Percentiles rank a stretch among this genome's conserved stretches.
phyloP scores from a whole-genome alignment of 352 stramenopile species.

The Peronosclerospora sorghi region DNA sequence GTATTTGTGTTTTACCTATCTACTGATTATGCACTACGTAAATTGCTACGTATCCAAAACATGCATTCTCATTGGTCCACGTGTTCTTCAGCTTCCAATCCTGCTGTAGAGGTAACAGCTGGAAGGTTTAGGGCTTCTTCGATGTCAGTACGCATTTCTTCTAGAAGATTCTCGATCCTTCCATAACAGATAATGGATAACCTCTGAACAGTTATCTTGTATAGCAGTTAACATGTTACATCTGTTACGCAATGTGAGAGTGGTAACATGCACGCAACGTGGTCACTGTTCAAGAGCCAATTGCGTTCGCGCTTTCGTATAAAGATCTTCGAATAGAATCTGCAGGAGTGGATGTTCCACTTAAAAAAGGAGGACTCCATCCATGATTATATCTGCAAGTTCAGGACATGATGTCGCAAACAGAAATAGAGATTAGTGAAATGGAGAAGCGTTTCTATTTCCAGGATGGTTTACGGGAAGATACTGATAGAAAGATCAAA shows the following conservation, averaged over 20 bases:
- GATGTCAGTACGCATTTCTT: too few species aligned
- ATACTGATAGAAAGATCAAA: slow-evolving; percentile 11
- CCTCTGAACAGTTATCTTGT: too few species aligned
- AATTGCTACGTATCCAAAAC: too few species aligned
- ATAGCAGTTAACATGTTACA: not conserved
- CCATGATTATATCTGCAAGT: not conserved
- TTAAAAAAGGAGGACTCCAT: not conserved
- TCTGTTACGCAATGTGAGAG: too few species aligned
- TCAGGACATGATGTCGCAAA: not conserved
- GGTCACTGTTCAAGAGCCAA: not conserved
- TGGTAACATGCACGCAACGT: not conserved
- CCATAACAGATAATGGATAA: too few species aligned
- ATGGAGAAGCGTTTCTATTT: slow-evolving; percentile 10
- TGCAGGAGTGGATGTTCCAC: not conserved
- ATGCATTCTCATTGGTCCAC: too few species aligned
- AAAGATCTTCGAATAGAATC: not conserved
- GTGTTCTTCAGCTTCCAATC: too few species aligned
- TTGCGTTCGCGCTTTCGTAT: not conserved
- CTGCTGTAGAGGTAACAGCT: too few species aligned
- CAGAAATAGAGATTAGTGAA: not conserved
- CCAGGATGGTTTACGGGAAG: slow-evolving; percentile 10
- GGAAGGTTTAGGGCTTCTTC: too few species aligned
- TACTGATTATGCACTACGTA: too few species aligned
- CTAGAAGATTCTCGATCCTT: too few species aligned
- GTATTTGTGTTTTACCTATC: too few species aligned